These are phyloP conservation scores for Fragilaria radians DNA, from an alignment of 108 stramenopile genomes.

Conservation along the genomic window DNA sequence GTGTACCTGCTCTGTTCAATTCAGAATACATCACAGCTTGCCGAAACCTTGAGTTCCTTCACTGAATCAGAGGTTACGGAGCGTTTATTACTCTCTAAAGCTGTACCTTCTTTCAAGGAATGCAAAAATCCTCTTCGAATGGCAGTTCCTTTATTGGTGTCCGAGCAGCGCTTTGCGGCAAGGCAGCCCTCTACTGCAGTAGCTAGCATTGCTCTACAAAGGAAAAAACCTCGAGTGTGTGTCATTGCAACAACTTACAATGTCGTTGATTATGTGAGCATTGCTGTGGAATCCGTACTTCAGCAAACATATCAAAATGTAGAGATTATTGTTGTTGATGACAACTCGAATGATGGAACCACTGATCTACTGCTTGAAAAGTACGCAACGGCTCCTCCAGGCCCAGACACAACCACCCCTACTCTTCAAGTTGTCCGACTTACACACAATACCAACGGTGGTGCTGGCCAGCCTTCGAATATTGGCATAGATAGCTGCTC, in stretches of 20 bases:
- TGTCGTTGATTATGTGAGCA: conserved; percentile 1
- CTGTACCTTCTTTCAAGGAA: not conserved
- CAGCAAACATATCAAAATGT: not conserved
- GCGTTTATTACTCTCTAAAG: not conserved
- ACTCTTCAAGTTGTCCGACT: conserved; percentile 1
- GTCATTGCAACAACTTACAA: conserved; percentile 3
- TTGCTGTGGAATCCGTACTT: not conserved
- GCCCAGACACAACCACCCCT: not conserved
- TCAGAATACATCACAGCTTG: not conserved
- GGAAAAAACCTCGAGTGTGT: conserved; percentile 1
- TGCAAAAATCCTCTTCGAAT: not conserved
- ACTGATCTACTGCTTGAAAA: not conserved
- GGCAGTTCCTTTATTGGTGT: not conserved
- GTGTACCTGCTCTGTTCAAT: not conserved
- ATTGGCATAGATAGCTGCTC: conserved; percentile 9
- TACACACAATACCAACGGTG: conserved; percentile 6
- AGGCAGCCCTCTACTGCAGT: not conserved
- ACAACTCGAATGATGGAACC: conserved; percentile 3
- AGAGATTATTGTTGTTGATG: conserved; percentile 4
- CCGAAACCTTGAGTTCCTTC: not conserved
- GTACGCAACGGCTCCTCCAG: conserved; percentile 1
- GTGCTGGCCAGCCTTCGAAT: conserved; percentile 3
- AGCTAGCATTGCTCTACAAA: not conserved
- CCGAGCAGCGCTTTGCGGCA: not conserved
- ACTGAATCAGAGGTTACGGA: not conserved